Evolutionary conservation across 176 grass and related monocot species (phyloP).

Genomic region (Zizania latifolia): DNA sequence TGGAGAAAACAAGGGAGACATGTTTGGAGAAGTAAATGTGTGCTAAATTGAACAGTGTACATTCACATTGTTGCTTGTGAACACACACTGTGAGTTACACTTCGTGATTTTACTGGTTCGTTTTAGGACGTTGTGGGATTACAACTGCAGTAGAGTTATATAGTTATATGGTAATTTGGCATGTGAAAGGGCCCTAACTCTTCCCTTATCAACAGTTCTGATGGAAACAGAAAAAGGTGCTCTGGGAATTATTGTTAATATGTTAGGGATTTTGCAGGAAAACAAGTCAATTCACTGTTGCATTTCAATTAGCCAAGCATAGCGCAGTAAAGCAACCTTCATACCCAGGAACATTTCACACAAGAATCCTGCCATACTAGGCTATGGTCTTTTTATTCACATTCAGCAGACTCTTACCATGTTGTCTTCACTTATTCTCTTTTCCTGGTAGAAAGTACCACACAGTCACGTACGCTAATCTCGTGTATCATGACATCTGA

Average conservation of each 20-base stretch:
- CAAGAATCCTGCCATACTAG: neutral
- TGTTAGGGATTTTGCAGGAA: neutral
- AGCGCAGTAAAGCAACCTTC: neutral
- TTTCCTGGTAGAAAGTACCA: neutral
- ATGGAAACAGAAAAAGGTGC: neutral
- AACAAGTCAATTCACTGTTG: neutral
- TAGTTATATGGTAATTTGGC: neutral
- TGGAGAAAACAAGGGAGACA: neutral
- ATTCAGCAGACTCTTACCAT: neutral
- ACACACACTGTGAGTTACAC: neutral
- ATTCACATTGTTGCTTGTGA: neutral
- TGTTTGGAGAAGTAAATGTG: neutral
- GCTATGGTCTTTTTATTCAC: neutral
- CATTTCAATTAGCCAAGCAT: neutral
- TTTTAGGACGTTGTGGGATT: neutral
- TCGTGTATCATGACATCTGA: neutral
- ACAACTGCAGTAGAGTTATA: neutral
- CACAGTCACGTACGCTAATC: neutral
- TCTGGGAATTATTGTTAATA: neutral
- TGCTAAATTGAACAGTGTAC: neutral
- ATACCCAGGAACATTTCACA: neutral
- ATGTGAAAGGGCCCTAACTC: neutral
- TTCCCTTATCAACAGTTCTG: neutral
- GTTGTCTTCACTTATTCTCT: neutral
- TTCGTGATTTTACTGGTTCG: neutral